phyloP scores from a whole-genome alignment of 306 rosid species.

The Castanea sativa region DNA sequence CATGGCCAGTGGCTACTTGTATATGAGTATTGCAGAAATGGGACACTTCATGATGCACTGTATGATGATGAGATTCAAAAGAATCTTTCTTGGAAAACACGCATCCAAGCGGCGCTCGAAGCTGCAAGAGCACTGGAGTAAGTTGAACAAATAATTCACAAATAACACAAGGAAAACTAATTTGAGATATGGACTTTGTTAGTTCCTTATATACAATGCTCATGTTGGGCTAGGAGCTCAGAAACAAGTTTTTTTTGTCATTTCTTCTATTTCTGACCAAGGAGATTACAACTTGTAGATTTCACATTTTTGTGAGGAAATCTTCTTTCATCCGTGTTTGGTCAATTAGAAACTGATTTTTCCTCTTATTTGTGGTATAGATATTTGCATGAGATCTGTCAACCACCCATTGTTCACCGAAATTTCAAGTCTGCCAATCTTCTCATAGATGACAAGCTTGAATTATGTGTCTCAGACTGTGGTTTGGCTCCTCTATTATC shows the following conservation, averaged over 20 bases:
- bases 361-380: constrained; percentile 34
- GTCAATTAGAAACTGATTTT: neutral
- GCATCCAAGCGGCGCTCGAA: constrained; percentile 64
- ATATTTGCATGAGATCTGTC: constrained; percentile 72
- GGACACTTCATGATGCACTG: constrained; percentile 74
- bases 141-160: constrained; percentile 28
- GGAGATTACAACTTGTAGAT: neutral
- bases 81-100: constrained; percentile 64
- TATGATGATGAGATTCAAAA: constrained; percentile 55
- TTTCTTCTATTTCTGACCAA: neutral
- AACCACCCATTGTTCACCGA: constrained; percentile 65
- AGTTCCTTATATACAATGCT: neutral
- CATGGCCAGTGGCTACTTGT: constrained; percentile 60
- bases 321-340: neutral
- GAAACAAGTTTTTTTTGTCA: neutral
- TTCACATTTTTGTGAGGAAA: constrained; percentile 6
- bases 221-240: neutral
- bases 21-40: constrained; percentile 61
- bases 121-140: constrained; percentile 84
- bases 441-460: constrained; percentile 59
- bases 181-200: neutral
- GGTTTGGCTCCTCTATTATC: constrained; percentile 65
- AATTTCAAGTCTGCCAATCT: constrained; percentile 74
- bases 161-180: constrained; percentile 3
- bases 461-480: constrained; percentile 68